These are phyloP conservation scores for Aspergillus novoparasiticus DNA, from an alignment of 2,329 filamentous ascomycete species.

Conservation along the genomic window DNA sequence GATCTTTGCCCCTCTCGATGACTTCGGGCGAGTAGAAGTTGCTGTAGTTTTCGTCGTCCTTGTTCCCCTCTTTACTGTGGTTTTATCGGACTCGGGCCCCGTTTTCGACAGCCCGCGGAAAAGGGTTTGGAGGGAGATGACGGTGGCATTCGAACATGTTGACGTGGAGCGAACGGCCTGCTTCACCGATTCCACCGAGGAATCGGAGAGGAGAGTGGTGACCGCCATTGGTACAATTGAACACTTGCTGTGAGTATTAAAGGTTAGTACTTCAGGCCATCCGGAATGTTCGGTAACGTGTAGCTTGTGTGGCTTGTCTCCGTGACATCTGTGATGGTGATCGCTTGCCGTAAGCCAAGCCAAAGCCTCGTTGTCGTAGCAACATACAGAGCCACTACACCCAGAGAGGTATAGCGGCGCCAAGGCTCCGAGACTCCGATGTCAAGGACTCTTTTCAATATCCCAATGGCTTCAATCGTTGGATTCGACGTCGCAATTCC, in stretches of 20 bases:
- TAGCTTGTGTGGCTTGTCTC: neutral
- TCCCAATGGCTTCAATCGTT: neutral
- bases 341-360: slow-evolving; percentile 16
- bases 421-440: slow-evolving; percentile 12
- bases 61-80: slow-evolving; percentile 23
- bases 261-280: slow-evolving; percentile 19
- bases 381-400: slow-evolving; percentile 27
- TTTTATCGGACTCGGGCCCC: slow-evolving; percentile 23
- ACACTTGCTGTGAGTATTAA: slow-evolving; percentile 6
- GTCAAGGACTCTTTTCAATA: slow-evolving; percentile 4
- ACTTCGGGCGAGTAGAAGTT: slow-evolving; percentile 25
- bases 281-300: neutral
- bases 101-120: slow-evolving; percentile 33
- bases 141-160: slow-evolving; percentile 54
- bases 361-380: slow-evolving; percentile 31
- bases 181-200: slow-evolving; percentile 52
- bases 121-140: slow-evolving; percentile 43
- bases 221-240: slow-evolving; percentile 31
- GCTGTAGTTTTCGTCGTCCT: slow-evolving; percentile 28
- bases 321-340: slow-evolving; percentile 10
- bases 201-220: slow-evolving; percentile 33
- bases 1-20: slow-evolving; percentile 28
- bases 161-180: slow-evolving; percentile 55
- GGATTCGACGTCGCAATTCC: neutral
- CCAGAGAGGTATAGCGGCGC: slow-evolving; percentile 14